phyloP scores from a whole-genome alignment of 495 filamentous ascomycete genomes.

The Rhypophila decipiens region DNA sequence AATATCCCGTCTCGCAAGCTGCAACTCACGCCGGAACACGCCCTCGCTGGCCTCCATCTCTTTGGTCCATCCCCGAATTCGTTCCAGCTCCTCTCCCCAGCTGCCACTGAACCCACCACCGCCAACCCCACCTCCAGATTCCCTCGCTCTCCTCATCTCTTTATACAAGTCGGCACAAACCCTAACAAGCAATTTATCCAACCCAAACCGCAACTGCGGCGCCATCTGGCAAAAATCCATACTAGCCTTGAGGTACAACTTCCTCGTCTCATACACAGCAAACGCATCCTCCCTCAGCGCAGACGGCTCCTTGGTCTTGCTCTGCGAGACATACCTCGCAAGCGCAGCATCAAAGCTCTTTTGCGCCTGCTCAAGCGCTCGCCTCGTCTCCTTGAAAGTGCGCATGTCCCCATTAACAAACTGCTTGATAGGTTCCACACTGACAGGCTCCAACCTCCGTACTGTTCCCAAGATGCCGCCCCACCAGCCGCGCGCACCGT shows the following conservation, averaged over 20 bases:
- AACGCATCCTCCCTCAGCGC: slow-evolving; percentile 91
- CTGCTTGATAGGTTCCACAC: slow-evolving; percentile 71
- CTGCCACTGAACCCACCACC: slow-evolving; percentile 51
- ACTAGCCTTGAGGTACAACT: slow-evolving; percentile 82
- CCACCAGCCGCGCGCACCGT: slow-evolving; percentile 84
- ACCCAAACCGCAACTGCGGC: slow-evolving; percentile 69
- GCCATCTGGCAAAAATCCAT: slow-evolving; percentile 89
- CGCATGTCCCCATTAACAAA: slow-evolving; percentile 69
- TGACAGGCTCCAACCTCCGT: slow-evolving; percentile 65
- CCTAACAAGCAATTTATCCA: slow-evolving; percentile 80
- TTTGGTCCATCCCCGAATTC: slow-evolving; percentile 83
- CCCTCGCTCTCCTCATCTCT: slow-evolving; percentile 49
- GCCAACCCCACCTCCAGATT: slow-evolving; percentile 14
- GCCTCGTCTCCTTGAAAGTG: slow-evolving; percentile 61
- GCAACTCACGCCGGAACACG: slow-evolving; percentile 71
- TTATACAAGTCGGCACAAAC: slow-evolving; percentile 81
- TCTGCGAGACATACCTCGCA: slow-evolving; percentile 72
- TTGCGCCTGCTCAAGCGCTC: slow-evolving; percentile 70
- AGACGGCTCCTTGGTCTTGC: slow-evolving; percentile 89
- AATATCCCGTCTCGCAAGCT: slow-evolving; percentile 71
- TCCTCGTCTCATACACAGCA: slow-evolving; percentile 87
- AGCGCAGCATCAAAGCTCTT: slow-evolving; percentile 74
- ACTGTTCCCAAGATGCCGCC: slow-evolving; percentile 60
- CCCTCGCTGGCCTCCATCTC: slow-evolving; percentile 84
- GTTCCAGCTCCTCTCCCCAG: slow-evolving; percentile 75